A percentile compares a stretch with the other conserved stretches of the same genome.
These are phyloP conservation scores for Volutella citrinella DNA, from an alignment of 2,329 filamentous ascomycete genomes.

Conservation along the genomic window DNA sequence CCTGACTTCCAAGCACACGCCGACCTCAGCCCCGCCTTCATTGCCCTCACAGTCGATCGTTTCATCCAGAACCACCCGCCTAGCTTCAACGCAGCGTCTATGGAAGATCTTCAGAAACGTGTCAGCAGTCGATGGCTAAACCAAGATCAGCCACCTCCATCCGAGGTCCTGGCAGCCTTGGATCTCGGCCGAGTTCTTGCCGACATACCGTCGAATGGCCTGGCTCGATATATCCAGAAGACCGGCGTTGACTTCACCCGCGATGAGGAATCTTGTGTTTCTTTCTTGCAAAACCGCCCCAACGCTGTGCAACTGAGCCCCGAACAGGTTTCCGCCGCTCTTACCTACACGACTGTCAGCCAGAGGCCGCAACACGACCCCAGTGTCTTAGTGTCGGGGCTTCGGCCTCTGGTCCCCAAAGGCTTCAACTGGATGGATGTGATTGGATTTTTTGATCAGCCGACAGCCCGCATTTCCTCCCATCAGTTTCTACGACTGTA, in stretches of 20 bases:
- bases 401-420: conserved; percentile 60
- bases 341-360: conserved; percentile 65
- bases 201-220: conserved; percentile 52
- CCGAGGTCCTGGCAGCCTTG: conserved; percentile 67
- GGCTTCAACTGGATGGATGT: conserved; percentile 70
- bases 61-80: conserved; percentile 84
- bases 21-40: conserved; percentile 65
- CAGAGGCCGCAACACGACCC: conserved; percentile 53
- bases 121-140: conserved; percentile 66
- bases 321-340: conserved; percentile 75
- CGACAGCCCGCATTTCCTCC: conserved; percentile 70
- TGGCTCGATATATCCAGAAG: conserved; percentile 69
- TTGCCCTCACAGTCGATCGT: conserved; percentile 79
- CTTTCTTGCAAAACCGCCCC: conserved; percentile 51
- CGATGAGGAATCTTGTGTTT: conserved; percentile 65
- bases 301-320: conserved; percentile 65
- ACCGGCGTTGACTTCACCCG: conserved; percentile 72
- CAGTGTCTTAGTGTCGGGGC: conserved; percentile 55
- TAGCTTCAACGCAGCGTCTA: conserved; percentile 74
- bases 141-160: conserved; percentile 62
- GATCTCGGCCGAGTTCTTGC: conserved; percentile 66
- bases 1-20: conserved; percentile 61
- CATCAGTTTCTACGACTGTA: conserved; percentile 81
- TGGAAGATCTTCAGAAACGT: conserved; percentile 66
- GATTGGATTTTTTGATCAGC: conserved; percentile 76